Percentiles rank a stretch among this genome's conserved stretches.
phyloP scores from a whole-genome alignment of 768 basidiomycete species.

The Trametes gibbosa region DNA sequence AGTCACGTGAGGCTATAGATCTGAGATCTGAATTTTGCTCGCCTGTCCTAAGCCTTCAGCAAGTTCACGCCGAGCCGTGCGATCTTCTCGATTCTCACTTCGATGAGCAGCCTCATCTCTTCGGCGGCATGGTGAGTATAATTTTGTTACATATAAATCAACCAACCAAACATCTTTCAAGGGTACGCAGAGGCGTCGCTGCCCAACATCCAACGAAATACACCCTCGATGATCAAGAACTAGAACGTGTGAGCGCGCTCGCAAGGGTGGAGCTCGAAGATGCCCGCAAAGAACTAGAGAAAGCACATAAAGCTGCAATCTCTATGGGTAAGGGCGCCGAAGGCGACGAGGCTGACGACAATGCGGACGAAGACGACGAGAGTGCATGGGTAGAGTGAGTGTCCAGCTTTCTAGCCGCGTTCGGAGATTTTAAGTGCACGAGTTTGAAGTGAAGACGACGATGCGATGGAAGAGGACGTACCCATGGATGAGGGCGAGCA shows the following conservation, averaged over 20 bases:
- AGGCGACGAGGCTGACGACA: conserved; percentile 63
- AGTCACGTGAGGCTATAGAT: conserved; percentile 43
- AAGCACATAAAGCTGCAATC: conserved; percentile 72
- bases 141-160: background rate
- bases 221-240: conserved; percentile 84
- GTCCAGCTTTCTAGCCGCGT: background rate
- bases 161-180: conserved; percentile 18
- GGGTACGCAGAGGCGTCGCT: conserved; percentile 81
- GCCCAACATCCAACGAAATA: conserved; percentile 80
- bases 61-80: conserved; percentile 24
- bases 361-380: conserved; percentile 45
- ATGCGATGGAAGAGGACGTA: conserved; percentile 57
- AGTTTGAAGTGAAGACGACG: conserved; percentile 44
- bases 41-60: conserved; percentile 16
- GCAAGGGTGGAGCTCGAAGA: conserved; percentile 88
- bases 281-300: conserved; percentile 80
- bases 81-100: conserved; percentile 20
- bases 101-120: conserved; percentile 76
- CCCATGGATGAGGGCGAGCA: conserved; percentile 38
- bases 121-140: conserved; percentile 53
- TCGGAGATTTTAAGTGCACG: conserved; percentile 18
- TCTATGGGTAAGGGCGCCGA: conserved; percentile 68
- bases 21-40: conserved; percentile 9
- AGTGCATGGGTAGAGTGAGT: conserved; percentile 84
- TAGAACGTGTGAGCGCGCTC: conserved; percentile 84